Base-by-base conservation (phyloP, 2,329 filamentous ascomycete species). In the Alternaria dauci region DNA sequence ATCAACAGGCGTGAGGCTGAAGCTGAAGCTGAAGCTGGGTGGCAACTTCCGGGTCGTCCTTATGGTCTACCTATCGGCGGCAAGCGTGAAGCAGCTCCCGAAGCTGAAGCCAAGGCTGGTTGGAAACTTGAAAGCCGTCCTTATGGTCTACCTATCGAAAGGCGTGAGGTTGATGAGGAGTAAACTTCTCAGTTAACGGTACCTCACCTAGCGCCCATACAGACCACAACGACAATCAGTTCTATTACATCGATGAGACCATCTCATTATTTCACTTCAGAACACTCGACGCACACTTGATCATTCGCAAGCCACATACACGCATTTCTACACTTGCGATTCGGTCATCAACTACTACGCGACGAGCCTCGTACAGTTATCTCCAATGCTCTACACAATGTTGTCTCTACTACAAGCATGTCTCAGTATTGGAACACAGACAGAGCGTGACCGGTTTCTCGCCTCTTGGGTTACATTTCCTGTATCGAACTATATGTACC, bases 161-260 rank as follows among this genome's bases (percentile, higher is more conserved):
- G 77, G 64, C 77, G 78, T 44, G 71, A 74, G 8, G 69, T 76
- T 23, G 59, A 50, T 11, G 12, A 54, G 38, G 39, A 59, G 34
- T 60, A 60, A 41, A 43, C 18, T 6, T 28, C 32, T 57, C 16
- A 16, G 52, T 11, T n/a, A 43, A 25, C 7, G 34, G 16, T 16
- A 50, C 9, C 41, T 50, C n/a, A 25, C 23, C 20, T 30, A 23
- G 3, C 14, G 20, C n/a, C 30, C 8, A 14, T 7, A 28, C n/a
- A 30, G 8, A 41, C 36, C 14, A 41, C 41, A 5, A 52, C 32
- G 20, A 43, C 28, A 26, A 32, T 12, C 26, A n/a, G 23, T 32
- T n/a, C 5, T 12, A 52, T 8, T 25, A 32, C 16, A 23, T 25
- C 25, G 14, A 44, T 43, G 34, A 18, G 16, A 34, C 8, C 25